These are phyloP conservation scores for Scutellaria galericulata DNA, from an alignment of 257 asterid genomes.

Conservation along the genomic window DNA sequence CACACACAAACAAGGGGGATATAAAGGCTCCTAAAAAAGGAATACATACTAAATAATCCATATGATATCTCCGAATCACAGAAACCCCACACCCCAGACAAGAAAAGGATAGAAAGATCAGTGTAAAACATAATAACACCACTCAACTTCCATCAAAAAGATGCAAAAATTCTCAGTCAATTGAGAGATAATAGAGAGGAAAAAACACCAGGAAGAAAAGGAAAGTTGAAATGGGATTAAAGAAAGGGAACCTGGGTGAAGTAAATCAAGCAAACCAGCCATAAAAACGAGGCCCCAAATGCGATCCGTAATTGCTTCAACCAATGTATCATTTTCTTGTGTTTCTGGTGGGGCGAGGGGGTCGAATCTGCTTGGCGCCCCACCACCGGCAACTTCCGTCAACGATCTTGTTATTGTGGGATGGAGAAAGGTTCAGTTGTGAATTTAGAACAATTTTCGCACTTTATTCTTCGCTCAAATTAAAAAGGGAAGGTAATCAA, in stretches of 20 bases:
- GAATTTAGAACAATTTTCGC: constrained; percentile 20
- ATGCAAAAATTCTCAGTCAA: not conserved
- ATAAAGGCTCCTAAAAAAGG: constrained; percentile 6
- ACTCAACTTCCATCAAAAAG: not conserved
- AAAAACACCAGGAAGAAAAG: not conserved
- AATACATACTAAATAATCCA: not conserved
- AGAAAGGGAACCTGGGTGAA: constrained; percentile 79
- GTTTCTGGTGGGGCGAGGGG: constrained; percentile 15
- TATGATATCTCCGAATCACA: not conserved
- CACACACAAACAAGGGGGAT: no score
- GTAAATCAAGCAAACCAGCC: constrained; percentile 95
- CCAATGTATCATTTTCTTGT: constrained; percentile 62
- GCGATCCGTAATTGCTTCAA: constrained; percentile 71
- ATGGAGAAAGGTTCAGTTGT: not conserved
- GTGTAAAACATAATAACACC: not conserved
- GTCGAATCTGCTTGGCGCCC: constrained; percentile 23
- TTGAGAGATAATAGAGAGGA: not conserved
- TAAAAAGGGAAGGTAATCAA: no score
- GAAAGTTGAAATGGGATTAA: not conserved
- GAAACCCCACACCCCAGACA: constrained; percentile 22
- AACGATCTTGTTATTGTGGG: constrained; percentile 17
- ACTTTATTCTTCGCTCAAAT: not conserved
- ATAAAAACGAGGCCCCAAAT: constrained; percentile 82
- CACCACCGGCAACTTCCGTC: constrained; percentile 30
- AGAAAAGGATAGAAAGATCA: not conserved